Conservation (phyloP, 257 asterid species). For the Penstemon eatonii region DNA sequence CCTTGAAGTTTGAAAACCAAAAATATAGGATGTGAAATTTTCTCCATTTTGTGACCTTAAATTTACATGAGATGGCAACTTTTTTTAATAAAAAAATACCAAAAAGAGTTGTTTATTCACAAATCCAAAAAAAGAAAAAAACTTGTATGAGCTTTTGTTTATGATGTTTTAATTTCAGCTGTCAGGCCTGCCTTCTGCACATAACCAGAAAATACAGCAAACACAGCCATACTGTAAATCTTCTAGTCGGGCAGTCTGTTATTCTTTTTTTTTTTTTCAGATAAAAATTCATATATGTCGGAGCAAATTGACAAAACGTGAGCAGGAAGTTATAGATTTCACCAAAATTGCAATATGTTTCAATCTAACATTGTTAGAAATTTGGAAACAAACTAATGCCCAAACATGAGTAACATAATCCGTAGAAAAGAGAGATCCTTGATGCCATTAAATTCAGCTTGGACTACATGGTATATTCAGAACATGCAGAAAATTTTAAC, state of each 20-base stretch:
- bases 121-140: too few species aligned
- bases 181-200: background rate
- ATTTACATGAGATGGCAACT: background rate
- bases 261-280: too few species aligned
- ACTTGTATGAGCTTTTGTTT: background rate
- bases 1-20: too few species aligned
- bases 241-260: background rate
- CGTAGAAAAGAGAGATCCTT: background rate
- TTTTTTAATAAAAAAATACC: too few species aligned
- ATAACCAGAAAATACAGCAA: background rate
- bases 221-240: background rate
- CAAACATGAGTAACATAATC: background rate
- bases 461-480: background rate
- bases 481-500: background rate
- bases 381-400: background rate
- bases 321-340: background rate
- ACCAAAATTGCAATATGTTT: background rate
- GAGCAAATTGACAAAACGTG: too few species aligned
- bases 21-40: conserved; percentile 12
- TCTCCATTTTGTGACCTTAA: background rate
- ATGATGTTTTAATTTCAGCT: background rate
- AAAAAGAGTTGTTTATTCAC: too few species aligned
- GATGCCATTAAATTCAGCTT: background rate
- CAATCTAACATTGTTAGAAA: too few species aligned
- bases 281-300: too few species aligned